A percentile compares a stretch with the other conserved stretches of the same genome.
Conservation (phyloP, 768 basidiomycete genomes). For the Boletus sp. region DNA sequence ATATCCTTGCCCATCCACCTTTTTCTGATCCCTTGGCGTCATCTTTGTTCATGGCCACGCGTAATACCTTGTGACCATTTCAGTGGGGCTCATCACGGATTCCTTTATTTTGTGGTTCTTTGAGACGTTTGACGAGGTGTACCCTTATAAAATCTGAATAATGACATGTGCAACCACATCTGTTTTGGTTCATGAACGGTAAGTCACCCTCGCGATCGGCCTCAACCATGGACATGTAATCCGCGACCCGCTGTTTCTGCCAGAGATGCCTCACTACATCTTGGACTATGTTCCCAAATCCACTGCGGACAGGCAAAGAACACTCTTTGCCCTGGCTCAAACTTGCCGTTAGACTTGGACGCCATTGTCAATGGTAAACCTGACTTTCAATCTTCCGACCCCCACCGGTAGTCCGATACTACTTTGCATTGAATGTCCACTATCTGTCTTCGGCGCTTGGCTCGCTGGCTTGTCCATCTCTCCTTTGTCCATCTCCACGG, state of each 20-base stretch:
- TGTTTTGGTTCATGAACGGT: too few species aligned
- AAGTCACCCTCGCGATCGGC: too few species aligned
- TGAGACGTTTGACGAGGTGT: slow-evolving; percentile 24
- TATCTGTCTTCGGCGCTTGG: neutral
- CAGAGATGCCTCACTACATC: neutral
- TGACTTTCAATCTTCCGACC: too few species aligned
- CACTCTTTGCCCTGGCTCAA: neutral
- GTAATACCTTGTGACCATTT: slow-evolving; percentile 7
- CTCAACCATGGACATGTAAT: too few species aligned
- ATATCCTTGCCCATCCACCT: slow-evolving; percentile 13
- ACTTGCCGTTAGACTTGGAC: neutral
- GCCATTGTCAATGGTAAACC: too few species aligned
- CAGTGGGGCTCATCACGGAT: slow-evolving; percentile 10
- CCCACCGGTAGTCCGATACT: too few species aligned
- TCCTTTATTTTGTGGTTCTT: slow-evolving; percentile 9
- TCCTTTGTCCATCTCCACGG: neutral
- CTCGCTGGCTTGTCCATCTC: neutral
- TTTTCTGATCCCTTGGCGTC: neutral
- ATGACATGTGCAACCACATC: neutral
- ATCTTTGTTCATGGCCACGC: neutral
- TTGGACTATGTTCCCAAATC: neutral
- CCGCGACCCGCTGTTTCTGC: neutral
- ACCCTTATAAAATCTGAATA: slow-evolving; percentile 22
- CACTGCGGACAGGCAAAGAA: neutral
- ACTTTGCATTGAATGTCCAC: neutral